phyloP scores from a whole-genome alignment of 1,284 basidiomycete genomes.

The Peniophora sp. region DNA sequence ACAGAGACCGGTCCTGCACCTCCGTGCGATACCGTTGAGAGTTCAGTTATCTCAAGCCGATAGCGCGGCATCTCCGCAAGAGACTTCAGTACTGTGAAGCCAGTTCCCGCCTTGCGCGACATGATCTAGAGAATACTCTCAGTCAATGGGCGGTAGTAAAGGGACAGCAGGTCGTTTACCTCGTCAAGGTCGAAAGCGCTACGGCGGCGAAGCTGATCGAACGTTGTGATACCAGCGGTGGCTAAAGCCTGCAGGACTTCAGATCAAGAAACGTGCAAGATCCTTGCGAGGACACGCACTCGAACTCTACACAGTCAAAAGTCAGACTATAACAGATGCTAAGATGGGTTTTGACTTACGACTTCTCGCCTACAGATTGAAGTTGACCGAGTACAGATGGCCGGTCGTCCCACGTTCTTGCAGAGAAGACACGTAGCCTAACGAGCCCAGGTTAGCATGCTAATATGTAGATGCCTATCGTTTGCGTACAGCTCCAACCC shows the following conservation, averaged over 20 bases:
- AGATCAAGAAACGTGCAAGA: not conserved
- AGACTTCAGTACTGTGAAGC: slow-evolving; percentile 53
- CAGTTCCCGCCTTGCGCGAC: slow-evolving; percentile 68
- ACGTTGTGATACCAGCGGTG: slow-evolving; percentile 58
- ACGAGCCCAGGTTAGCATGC: too few species aligned
- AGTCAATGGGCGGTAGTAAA: not conserved
- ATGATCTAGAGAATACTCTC: slow-evolving; percentile 41
- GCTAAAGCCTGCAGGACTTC: slow-evolving; percentile 51
- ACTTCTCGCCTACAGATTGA: slow-evolving; percentile 79
- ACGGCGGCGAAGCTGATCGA: slow-evolving; percentile 41
- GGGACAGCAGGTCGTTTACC: slow-evolving; percentile 24
- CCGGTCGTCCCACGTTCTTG: slow-evolving; percentile 81
- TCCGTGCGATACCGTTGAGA: slow-evolving; percentile 28
- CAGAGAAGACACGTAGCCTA: slow-evolving; percentile 64
- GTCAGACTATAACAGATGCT: not conserved
- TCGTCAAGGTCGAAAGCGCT: slow-evolving; percentile 37
- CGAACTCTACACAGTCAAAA: not conserved
- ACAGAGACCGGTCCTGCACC: slow-evolving; percentile 50
- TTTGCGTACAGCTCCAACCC: slow-evolving; percentile 64
- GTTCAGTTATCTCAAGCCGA: slow-evolving; percentile 39
- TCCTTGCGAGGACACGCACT: not conserved
- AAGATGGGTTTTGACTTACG: slow-evolving; percentile 36
- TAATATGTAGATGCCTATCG: not conserved
- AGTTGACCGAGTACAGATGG: slow-evolving; percentile 74
- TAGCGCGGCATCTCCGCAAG: slow-evolving; percentile 63